Evolutionary conservation across 805 yeast genomes (phyloP).

Genomic region (Metschnikowia orientalis): DNA sequence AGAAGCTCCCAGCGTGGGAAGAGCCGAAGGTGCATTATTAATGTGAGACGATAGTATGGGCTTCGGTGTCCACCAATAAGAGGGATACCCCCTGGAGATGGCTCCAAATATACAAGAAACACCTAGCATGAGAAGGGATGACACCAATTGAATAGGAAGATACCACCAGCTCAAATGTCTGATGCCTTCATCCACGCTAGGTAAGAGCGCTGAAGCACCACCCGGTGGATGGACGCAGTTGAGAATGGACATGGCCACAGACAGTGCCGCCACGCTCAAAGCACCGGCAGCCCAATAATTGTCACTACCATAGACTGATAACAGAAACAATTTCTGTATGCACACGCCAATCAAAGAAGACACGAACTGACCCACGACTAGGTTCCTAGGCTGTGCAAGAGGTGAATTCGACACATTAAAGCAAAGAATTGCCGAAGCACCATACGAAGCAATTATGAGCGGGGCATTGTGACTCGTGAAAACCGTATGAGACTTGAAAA

Average conservation of each 20-base stretch:
- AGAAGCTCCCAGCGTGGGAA: too few relatives aligned
- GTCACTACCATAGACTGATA: constrained; percentile 38
- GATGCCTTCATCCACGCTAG: constrained; percentile 44
- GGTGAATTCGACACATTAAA: constrained; percentile 56
- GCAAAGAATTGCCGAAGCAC: constrained; percentile 58
- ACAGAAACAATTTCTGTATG: constrained; percentile 49
- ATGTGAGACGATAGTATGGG: too few relatives aligned
- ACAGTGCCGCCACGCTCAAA: constrained; percentile 49
- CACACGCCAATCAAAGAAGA: constrained; percentile 52
- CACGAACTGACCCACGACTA: constrained; percentile 52
- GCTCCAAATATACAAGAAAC: constrained; percentile 55
- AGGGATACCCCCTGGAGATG: constrained; percentile 49
- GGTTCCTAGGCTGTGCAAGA: constrained; percentile 60
- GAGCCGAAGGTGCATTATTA: too few relatives aligned
- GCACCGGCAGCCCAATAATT: constrained; percentile 58
- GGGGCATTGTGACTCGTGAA: constrained; percentile 42
- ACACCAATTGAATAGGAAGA: constrained; percentile 50
- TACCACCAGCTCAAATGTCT: constrained; percentile 62
- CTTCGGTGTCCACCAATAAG: constrained; percentile 54
- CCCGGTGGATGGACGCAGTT: constrained; percentile 69
- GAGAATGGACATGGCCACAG: constrained; percentile 48
- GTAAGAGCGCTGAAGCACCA: constrained; percentile 64
- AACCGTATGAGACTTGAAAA: constrained; percentile 38
- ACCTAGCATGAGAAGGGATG: constrained; percentile 43
- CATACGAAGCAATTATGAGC: constrained; percentile 50